Evolutionary conservation across 108 stramenopile species (phyloP).

Genomic region (Discostella pseudostelligera): DNA sequence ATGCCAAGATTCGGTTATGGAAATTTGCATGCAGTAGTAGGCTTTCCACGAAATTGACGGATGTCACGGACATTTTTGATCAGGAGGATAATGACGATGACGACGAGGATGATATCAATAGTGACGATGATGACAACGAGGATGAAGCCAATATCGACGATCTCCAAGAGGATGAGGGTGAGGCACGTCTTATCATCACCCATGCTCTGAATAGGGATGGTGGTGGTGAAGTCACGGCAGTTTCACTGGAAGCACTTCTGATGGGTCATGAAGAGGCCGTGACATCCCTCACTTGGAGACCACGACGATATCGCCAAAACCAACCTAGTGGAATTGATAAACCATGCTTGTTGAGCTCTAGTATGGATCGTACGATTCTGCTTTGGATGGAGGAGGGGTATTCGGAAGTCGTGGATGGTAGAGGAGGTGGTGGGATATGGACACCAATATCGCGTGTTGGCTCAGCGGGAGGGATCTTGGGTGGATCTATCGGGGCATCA

Average conservation of each 20-base stretch:
- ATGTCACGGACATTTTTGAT: not conserved
- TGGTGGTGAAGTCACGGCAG: constrained; percentile 28
- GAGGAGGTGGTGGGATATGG: constrained; percentile 63
- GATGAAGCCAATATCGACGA: constrained; percentile 57
- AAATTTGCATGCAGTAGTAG: constrained; percentile 49
- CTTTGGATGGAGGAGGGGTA: constrained; percentile 62
- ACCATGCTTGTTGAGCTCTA: constrained; percentile 68
- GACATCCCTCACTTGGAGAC: constrained; percentile 71
- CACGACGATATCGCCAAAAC: constrained; percentile 27
- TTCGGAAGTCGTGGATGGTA: not conserved
- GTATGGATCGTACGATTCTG: constrained; percentile 86
- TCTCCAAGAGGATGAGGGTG: constrained; percentile 63
- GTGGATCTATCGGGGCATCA: constrained; percentile 75
- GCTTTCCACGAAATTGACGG: not conserved
- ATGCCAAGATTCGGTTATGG: constrained; percentile 85
- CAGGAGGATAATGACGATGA: constrained; percentile 10
- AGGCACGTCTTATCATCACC: constrained; percentile 61
- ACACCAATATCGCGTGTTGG: constrained; percentile 83
- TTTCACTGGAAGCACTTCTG: constrained; percentile 81
- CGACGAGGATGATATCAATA: constrained; percentile 23
- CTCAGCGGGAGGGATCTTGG: constrained; percentile 85
- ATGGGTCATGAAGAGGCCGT: constrained; percentile 85
- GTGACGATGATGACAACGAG: constrained; percentile 43
- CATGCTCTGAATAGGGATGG: no score
- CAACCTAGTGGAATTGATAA: constrained; percentile 43